Evolutionary conservation across 2,329 filamentous ascomycete genomes (phyloP).

Genomic region (Fusarium hostae): DNA sequence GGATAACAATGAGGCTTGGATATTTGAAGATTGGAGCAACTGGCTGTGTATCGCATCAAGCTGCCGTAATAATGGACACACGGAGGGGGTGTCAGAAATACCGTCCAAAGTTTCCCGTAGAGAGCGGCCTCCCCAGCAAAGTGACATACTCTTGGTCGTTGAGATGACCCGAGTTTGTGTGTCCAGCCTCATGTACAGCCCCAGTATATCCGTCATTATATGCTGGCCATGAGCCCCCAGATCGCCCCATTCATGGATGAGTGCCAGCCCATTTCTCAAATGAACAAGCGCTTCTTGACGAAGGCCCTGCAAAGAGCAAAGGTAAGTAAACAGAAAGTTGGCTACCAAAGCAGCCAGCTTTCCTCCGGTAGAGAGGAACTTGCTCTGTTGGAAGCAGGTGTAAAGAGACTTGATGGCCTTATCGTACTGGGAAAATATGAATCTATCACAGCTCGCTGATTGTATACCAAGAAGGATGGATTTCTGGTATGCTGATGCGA

Average conservation of each 20-base stretch:
- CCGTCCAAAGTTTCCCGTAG: rapidly evolving
- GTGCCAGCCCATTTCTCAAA: neutral
- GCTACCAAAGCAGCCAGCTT: neutral
- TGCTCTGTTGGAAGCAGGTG: neutral
- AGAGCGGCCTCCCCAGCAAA: neutral
- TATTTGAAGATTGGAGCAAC: rapidly evolving
- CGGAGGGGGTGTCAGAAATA: rapidly evolving
- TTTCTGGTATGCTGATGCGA: neutral
- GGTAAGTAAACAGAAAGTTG: neutral
- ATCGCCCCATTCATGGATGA: neutral
- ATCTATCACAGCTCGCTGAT: neutral
- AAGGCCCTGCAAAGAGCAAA: neutral
- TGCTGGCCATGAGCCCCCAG: rapidly evolving
- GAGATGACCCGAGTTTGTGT: neutral
- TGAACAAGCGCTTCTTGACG: neutral
- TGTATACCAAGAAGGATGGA: neutral
- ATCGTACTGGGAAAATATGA: neutral
- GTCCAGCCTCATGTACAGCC: neutral
- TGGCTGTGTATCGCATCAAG: neutral
- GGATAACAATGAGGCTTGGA: rapidly evolving
- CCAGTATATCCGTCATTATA: neutral
- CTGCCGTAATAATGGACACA: neutral
- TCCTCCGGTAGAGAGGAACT: rapidly evolving
- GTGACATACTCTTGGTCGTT: rapidly evolving
- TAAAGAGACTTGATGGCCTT: neutral